Evolutionary conservation across 2,329 filamentous ascomycete genomes (phyloP).

Genomic region (Tolypocladium tropicale): DNA sequence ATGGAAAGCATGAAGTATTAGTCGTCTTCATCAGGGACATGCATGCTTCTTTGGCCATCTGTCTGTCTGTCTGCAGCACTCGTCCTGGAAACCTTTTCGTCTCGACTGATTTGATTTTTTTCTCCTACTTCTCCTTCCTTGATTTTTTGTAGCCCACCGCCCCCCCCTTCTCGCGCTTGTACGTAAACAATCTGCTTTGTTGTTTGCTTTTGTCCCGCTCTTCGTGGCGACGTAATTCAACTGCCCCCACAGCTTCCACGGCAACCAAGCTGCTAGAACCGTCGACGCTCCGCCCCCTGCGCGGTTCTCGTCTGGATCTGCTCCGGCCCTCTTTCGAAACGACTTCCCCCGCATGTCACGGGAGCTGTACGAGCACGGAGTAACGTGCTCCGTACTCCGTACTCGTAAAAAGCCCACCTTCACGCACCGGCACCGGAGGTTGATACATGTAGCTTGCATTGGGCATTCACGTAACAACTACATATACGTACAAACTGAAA

Average conservation of each 20-base stretch:
- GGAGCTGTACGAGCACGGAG: no score
- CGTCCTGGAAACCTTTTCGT: background rate
- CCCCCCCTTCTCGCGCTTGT: background rate
- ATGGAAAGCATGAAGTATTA: no score
- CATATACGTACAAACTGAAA: background rate
- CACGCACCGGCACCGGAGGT: background rate
- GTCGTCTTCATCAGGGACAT: background rate
- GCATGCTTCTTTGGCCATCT: background rate
- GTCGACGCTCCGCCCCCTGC: background rate
- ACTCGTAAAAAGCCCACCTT: background rate
- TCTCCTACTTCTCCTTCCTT: background rate
- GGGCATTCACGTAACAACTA: background rate
- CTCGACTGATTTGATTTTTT: background rate
- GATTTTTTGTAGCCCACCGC: background rate
- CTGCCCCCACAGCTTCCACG: slow-evolving; percentile 6
- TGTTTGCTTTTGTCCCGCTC: slow-evolving; percentile 1
- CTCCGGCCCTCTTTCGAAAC: no score
- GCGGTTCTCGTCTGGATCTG: no score
- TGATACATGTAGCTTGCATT: background rate
- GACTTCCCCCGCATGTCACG: no score
- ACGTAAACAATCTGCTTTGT: background rate
- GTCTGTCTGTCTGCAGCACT: background rate
- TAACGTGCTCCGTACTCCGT: no score
- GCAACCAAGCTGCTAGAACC: slow-evolving; percentile 7
- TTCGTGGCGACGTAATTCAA: slow-evolving; percentile 4